A percentile compares a stretch with the other conserved stretches of the same genome.
Conservation (phyloP, 306 rosid species). For the Quercus agrifolia region DNA sequence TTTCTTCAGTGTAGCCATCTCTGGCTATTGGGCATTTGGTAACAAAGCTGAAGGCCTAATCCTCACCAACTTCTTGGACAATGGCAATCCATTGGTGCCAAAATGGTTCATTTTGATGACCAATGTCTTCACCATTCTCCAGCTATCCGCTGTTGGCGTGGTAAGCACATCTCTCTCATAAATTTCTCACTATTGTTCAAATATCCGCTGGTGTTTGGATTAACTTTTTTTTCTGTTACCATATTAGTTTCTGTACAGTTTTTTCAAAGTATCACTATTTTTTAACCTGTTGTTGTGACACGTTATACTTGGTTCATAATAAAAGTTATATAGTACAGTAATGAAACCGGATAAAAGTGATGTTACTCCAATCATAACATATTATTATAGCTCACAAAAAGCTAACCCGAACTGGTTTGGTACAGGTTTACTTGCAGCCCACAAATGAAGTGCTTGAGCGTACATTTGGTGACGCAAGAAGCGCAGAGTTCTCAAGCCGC, state of each 20-base stretch:
- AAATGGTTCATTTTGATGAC: slow-evolving; percentile 65
- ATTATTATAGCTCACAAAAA: no score
- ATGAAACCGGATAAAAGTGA: no score
- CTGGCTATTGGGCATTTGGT: slow-evolving; percentile 92
- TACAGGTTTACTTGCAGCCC: slow-evolving; percentile 74
- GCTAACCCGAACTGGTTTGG: not conserved
- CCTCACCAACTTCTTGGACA: slow-evolving; percentile 50
- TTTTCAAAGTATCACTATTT: no score
- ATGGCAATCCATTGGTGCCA: slow-evolving; percentile 54
- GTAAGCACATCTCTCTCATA: slow-evolving; percentile 26
- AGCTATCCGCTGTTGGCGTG: slow-evolving; percentile 69
- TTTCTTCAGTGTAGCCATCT: slow-evolving; percentile 62
- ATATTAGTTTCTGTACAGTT: no score
- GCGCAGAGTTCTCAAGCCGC: slow-evolving; percentile 46
- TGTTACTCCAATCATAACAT: no score
- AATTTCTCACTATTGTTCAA: no score
- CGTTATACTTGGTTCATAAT: no score
- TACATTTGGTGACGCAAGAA: slow-evolving; percentile 46
- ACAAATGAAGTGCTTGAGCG: slow-evolving; percentile 69
- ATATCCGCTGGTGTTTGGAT: no score
- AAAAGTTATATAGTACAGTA: no score
- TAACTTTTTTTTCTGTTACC: no score
- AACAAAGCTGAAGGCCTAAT: slow-evolving; percentile 50
- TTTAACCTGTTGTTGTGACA: no score
- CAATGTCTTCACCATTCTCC: slow-evolving; percentile 60